These are phyloP conservation scores for Beauveria sp. DNA, from an alignment of 2,329 filamentous ascomycete genomes.

Conservation along the genomic window DNA sequence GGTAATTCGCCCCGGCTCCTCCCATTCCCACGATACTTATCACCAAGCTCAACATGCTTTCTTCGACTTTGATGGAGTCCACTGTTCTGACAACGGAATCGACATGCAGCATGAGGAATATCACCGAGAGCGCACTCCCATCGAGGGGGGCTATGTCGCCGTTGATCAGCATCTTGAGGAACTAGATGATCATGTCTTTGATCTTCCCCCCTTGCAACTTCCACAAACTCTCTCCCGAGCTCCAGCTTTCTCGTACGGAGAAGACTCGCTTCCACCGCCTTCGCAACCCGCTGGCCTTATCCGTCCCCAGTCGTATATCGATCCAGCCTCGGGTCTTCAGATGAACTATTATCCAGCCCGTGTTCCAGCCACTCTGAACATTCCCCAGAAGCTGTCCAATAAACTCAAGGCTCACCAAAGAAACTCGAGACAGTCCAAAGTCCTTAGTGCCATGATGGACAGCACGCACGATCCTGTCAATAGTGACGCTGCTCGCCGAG, in stretches of 20 bases:
- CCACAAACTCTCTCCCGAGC: background rate
- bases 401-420: conserved; percentile 55
- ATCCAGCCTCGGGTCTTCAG: conserved; percentile 59
- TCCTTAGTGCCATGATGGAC: conserved; percentile 53
- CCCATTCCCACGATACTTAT: conserved; percentile 50
- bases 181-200: background rate
- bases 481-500: conserved; percentile 13
- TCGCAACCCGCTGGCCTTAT: conserved; percentile 21
- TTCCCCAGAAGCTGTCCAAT: conserved; percentile 80
- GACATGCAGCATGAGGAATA: background rate
- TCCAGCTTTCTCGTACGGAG: background rate
- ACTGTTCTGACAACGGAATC: conserved; percentile 51
- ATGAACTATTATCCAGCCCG: conserved; percentile 96
- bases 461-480: conserved; percentile 11
- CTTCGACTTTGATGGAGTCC: conserved; percentile 74
- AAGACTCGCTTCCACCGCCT: background rate
- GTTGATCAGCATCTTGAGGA: background rate
- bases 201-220: background rate
- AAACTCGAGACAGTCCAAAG: conserved; percentile 65
- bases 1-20: conserved; percentile 31
- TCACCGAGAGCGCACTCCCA: background rate
- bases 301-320: conserved; percentile 50
- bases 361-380: conserved; percentile 85
- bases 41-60: conserved; percentile 63
- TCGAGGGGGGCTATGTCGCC: background rate